Conservation (phyloP, 257 asterid species). For the Linderniella brevidens region DNA sequence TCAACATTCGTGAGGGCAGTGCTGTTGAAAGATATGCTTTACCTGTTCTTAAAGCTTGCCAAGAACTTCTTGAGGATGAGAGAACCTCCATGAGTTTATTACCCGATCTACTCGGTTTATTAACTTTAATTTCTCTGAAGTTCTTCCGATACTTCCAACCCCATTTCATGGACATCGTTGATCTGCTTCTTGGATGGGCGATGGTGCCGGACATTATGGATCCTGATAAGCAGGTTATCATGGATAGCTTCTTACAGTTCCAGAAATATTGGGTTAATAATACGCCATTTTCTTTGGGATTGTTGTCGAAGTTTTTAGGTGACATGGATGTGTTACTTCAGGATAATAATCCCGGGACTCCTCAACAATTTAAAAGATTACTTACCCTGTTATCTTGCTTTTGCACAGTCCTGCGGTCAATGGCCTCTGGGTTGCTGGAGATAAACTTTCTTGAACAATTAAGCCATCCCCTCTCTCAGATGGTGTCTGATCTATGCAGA, state of each 20-base stretch:
- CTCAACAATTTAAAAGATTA: slow-evolving; percentile 76
- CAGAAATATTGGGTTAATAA: slow-evolving; percentile 97
- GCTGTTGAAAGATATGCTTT: slow-evolving; percentile 84
- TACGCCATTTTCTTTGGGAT: slow-evolving; percentile 83
- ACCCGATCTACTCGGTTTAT: slow-evolving; percentile 55
- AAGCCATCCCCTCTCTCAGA: slow-evolving; percentile 66
- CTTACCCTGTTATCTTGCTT: slow-evolving; percentile 68
- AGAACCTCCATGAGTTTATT: slow-evolving; percentile 75
- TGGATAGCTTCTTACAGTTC: slow-evolving; percentile 94
- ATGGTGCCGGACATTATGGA: slow-evolving; percentile 75
- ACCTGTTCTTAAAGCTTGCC: slow-evolving; percentile 91
- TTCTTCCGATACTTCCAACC: slow-evolving; percentile 89
- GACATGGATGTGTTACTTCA: slow-evolving; percentile 87
- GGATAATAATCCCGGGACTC: slow-evolving; percentile 74
- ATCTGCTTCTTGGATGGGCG: slow-evolving; percentile 97
- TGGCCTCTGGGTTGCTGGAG: slow-evolving; percentile 95
- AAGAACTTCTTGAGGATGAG: slow-evolving; percentile 96
- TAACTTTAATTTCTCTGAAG: slow-evolving; percentile 74
- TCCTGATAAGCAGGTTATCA: slow-evolving; percentile 60
- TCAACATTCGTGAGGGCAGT: slow-evolving; percentile 71
- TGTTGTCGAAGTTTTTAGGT: slow-evolving; percentile 85
- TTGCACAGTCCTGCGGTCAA: slow-evolving; percentile 84
- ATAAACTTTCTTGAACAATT: slow-evolving; percentile 74
- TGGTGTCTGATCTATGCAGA: slow-evolving; percentile 67
- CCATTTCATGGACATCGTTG: slow-evolving; percentile 87